Evolutionary conservation across 495 filamentous ascomycete genomes (phyloP).

Genomic region (Xylaria venustula): DNA sequence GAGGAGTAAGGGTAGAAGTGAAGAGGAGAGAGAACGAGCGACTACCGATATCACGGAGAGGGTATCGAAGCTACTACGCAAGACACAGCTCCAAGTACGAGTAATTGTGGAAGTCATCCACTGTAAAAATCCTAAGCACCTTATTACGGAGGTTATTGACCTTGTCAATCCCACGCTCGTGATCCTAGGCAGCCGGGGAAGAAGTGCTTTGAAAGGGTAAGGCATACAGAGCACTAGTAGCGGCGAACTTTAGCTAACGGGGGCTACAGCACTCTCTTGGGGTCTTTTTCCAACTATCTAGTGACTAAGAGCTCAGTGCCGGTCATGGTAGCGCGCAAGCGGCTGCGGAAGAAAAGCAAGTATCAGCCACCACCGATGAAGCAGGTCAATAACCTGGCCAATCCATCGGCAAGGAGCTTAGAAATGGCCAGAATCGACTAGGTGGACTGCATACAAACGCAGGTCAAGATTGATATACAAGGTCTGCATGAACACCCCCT

Average conservation of each 20-base stretch:
- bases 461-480: not conserved
- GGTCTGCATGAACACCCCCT: not conserved
- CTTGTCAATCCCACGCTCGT: slow-evolving; percentile 88
- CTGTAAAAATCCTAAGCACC: slow-evolving; percentile 89
- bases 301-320: slow-evolving; percentile 96
- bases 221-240: slow-evolving; percentile 23
- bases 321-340: slow-evolving; percentile 87
- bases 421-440: slow-evolving; percentile 67
- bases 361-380: slow-evolving; percentile 59
- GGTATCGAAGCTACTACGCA: slow-evolving; percentile 79
- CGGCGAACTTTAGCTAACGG: not conserved
- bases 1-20: slow-evolving; percentile 52
- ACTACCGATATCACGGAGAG: slow-evolving; percentile 73
- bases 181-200: slow-evolving; percentile 83
- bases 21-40: slow-evolving; percentile 75
- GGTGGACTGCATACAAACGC: not conserved
- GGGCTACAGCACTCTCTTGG: slow-evolving; percentile 55
- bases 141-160: slow-evolving; percentile 90
- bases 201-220: slow-evolving; percentile 91
- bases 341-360: slow-evolving; percentile 71
- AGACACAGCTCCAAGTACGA: slow-evolving; percentile 85
- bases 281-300: slow-evolving; percentile 95
- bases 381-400: slow-evolving; percentile 70
- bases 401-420: slow-evolving; percentile 60
- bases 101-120: slow-evolving; percentile 95